Evolutionary conservation across 164 flowering plant species (phyloP).

Genomic region (Paratinospora sagittata): DNA sequence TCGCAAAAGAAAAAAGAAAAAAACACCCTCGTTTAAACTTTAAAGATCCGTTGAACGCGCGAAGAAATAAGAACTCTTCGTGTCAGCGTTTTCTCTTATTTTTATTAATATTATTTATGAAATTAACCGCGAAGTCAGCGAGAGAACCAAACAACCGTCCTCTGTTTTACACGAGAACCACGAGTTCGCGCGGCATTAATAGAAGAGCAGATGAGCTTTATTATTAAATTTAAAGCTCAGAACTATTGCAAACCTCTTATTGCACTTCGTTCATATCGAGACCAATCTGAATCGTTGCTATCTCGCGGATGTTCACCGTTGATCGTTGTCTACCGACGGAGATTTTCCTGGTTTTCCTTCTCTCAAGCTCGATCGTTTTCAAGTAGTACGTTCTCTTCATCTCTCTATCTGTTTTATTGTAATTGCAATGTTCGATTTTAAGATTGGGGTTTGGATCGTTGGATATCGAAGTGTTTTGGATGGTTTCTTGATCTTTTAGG

Average conservation of each 20-base stretch:
- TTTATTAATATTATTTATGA: no score
- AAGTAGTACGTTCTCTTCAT: background rate
- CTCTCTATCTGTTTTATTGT: background rate
- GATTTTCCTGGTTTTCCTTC: background rate
- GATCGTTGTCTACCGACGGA: background rate
- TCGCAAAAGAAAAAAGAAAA: no score
- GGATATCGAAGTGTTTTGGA: background rate
- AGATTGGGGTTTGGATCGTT: no score
- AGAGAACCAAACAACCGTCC: background rate
- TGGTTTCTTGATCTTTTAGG: background rate
- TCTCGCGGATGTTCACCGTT: background rate
- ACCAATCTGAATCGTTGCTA: background rate
- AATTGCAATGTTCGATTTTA: background rate
- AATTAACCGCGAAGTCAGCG: background rate
- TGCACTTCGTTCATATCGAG: background rate
- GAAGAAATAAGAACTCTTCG: no score
- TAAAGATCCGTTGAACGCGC: no score
- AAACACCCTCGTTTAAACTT: no score
- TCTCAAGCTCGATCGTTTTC: background rate
- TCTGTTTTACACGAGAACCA: background rate
- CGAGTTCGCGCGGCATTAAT: background rate
- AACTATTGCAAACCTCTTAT: background rate
- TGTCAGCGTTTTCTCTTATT: no score
- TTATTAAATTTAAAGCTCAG: background rate
- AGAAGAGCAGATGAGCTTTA: background rate